phyloP scores from a whole-genome alignment of 2,329 filamentous ascomycete genomes.

The Dendryphion nanum region DNA sequence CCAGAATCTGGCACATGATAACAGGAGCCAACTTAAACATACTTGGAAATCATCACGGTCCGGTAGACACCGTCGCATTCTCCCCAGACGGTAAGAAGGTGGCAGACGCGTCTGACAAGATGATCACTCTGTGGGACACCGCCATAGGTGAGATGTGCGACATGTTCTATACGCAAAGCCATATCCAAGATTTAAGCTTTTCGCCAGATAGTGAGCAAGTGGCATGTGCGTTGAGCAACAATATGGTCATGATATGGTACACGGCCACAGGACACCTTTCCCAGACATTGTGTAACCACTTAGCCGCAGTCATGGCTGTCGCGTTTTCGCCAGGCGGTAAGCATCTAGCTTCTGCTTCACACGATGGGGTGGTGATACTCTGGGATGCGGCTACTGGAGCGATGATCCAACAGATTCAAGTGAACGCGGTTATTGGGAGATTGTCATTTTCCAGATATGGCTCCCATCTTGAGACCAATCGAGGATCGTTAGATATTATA shows the following conservation, averaged over 20 bases:
- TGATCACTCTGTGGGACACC: not conserved
- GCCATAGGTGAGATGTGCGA: not conserved
- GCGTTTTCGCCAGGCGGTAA: not conserved
- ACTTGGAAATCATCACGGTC: slow-evolving; percentile 3
- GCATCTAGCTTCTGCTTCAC: not conserved
- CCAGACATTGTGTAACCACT: not conserved
- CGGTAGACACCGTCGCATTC: not conserved
- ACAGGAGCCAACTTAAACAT: slow-evolving; percentile 5
- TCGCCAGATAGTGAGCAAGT: not conserved
- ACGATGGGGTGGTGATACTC: not conserved
- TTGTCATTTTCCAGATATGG: too few species aligned
- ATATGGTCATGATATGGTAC: not conserved
- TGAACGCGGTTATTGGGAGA: too few species aligned
- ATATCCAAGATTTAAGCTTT: not conserved
- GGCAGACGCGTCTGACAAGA: not conserved
- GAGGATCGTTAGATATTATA: too few species aligned
- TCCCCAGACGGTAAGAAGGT: not conserved
- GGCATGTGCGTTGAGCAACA: not conserved
- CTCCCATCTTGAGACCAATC: too few species aligned
- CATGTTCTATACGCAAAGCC: not conserved
- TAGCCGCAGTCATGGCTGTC: not conserved
- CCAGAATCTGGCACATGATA: slow-evolving; percentile 11
- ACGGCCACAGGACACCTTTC: not conserved
- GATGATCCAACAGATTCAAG: too few species aligned
- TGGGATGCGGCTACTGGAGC: slow-evolving; percentile 1